Percentiles rank a stretch among this genome's conserved stretches.
These are phyloP conservation scores for Trichothecium roseum DNA, from an alignment of 2,329 filamentous ascomycete genomes.

Conservation along the genomic window DNA sequence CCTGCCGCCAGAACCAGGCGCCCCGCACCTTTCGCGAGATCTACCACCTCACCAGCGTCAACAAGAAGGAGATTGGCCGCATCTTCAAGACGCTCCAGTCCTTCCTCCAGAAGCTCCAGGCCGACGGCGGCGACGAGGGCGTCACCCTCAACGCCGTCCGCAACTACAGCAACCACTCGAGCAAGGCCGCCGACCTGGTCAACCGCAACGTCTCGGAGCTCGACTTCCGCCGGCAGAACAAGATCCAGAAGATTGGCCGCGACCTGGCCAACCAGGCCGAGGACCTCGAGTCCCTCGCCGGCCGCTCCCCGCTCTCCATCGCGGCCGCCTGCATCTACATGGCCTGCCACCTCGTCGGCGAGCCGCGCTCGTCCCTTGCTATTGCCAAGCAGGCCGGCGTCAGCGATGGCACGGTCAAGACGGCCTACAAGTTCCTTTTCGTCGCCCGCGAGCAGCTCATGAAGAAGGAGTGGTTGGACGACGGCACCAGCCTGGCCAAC, in stretches of 20 bases:
- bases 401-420: conserved; percentile 93
- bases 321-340: conserved; percentile 96
- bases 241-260: conserved; percentile 72
- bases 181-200: conserved; percentile 75
- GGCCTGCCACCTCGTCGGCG: conserved; percentile 76
- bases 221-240: conserved; percentile 57
- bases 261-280: conserved; percentile 68
- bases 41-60: conserved; percentile 82
- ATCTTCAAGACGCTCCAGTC: conserved; percentile 90
- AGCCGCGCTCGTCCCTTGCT: conserved; percentile 71
- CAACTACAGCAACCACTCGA: conserved; percentile 66
- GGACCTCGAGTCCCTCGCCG: conserved; percentile 70
- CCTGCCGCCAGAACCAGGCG: conserved; percentile 80
- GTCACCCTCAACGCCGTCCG: conserved; percentile 46
- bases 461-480: conserved; percentile 62
- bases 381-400: conserved; percentile 80
- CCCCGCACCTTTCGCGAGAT: conserved; percentile 92
- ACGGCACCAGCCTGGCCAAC: conserved; percentile 60
- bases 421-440: conserved; percentile 85
- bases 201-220: conserved; percentile 83
- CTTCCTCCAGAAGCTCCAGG: conserved; percentile 67
- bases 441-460: conserved; percentile 63
- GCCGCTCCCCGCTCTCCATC: conserved; percentile 86
- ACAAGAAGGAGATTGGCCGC: conserved; percentile 93
- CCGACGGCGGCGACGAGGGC: conserved; percentile 33